Evolutionary conservation across 2,329 filamentous ascomycete species (phyloP), one percentile per base, ranked within the genome.

Genomic region (Rutstroemia sp.): DNA sequence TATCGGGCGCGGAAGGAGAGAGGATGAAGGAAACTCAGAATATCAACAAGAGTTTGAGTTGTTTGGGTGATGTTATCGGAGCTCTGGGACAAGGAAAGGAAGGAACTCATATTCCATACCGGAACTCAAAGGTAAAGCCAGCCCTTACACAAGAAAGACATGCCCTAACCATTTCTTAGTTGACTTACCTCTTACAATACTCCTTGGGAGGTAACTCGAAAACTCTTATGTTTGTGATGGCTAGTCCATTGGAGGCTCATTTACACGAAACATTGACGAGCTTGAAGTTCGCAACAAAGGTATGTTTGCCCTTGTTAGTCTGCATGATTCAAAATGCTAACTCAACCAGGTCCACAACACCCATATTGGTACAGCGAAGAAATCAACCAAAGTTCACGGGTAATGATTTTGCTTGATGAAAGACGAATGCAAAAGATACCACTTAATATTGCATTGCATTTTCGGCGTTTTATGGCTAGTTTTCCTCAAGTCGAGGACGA

Each of bases 191-290:
- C 48, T 80, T 99, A 39, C 90, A 97, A 81, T 95, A 94, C 69
- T 96, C 90, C 3, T 77, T 99, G 7, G 92, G 94, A 4, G 94
- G 94, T 16, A 96, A 96, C 71, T 94, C 88, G 64, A 95, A 96
- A 75, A 99, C 94, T 0, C 85, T 99, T 66, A 99, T 99, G 94
- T 96, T 99, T 71, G 90, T 97, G 70, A 97, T 97, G 92, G 88
- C 96, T 56, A 94, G 88, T 64, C 94, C 94, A 37, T 76, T 97
- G 58, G 89, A 95, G 74, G 88, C 85, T 5, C 94, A 97, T 74
- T 76, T 96, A 62, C 88, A 87, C 67, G 94, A 99, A 77, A 96
- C 92, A 3, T 77, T 96, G 69, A 96, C 92, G 46, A 96, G 91
- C 77, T 78, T 99, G 72, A 87, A 94, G 67, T 99, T 99, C 72